Base-by-base conservation (phyloP, 768 basidiomycete genomes). In the Strobilomyces echinocephalus region DNA sequence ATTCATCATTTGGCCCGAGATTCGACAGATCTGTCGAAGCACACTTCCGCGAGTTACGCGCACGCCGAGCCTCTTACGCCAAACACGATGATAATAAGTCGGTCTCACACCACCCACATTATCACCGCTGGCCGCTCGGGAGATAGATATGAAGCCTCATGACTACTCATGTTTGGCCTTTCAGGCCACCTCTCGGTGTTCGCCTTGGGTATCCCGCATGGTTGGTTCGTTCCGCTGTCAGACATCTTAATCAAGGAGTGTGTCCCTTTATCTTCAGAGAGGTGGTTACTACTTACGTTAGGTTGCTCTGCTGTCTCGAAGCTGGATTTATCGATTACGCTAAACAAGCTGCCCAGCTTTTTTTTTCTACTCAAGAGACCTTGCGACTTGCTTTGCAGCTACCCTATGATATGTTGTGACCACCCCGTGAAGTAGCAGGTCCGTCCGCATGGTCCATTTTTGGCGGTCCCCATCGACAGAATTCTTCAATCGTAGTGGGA, bases 191-290 rank as follows among this genome's bases (percentile, higher is more conserved):
- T 33, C 50, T 33, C 14, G 21, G 41, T 15, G 24, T 26, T 43
- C 14, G 44, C 30, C 35, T 38, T 40, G 44, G 49, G 24, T 33
- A 20, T 7, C 44, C 20, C 43, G 55, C 63, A 48, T 61, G 74
- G 65, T 71, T 65, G 79, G 84, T 74, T 86, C 84, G 84, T 86
- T 86, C 84, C 75, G 82, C 73, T 85, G 84, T 83, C 84, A 68
- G 59, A 75, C 69, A 76, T 46, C 12, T 5, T 30, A 20, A 46
- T 43, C 21, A 10, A 26, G 16, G 24, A 34, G 46, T 15, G 28
- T 9, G 45, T 41, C 12, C 24, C 10, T 36, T 50, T 43, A 39
- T 34, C 39, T 12, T 9, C 40, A 16, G 26, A 34, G 15, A 39
- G 8, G 39, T 39, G 26, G 52, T 20, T n/a, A 45, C 38, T 28